Evolutionary conservation across 2,329 filamentous ascomycete genomes (phyloP), one percentile per base, ranked within the genome.

Genomic region (Pyrenophora tritici-repentis): DNA sequence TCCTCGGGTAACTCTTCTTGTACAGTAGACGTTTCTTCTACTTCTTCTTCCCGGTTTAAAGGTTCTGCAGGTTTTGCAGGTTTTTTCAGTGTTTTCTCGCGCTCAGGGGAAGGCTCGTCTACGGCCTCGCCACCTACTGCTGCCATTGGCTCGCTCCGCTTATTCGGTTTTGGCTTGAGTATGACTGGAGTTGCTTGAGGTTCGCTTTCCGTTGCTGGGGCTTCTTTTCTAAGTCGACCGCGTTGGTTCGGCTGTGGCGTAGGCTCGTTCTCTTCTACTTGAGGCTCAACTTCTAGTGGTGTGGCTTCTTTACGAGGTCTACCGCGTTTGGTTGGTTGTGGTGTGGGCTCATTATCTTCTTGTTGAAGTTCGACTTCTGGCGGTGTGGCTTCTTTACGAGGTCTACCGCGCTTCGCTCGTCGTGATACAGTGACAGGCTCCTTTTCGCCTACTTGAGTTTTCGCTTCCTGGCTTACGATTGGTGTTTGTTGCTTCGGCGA

Each of bases 101-200:
- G 49, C n/a, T 58, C 52, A 32, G 59, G 62, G 13, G 63, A 69
- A 14, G 65, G 53, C 17, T 66, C 58, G 24, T 66, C 62, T 12
- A 53, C 8, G 10, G 17, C 20, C 39, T 10, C 52, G 39, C 13
- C 26, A 7, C 20, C 48, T 4, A 52, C 48, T 18, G 55, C 53
- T 1, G 34, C 35, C 3, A 44, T 17, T 12, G 32, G 2, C 6
- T 33, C 17, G 20, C 39, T 50, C 2, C 24, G 49, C 31, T 48
- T 56, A 26, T 35, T 61, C 12, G 41, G 54, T 4, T 33, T 38
- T 24, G 51, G 39, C 36, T 63, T 57, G 24, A 35, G 47, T 10
- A 47, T 39, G 14, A 33, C 50, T 36, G 63, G 62, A 3, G 56
- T 66, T 26, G 50, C 40, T 31, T 53, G 44, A n/a, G 39, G 17